These are phyloP conservation scores for Aureobasidium namibiae DNA, from an alignment of 2,329 filamentous ascomycete genomes.

Conservation along the genomic window DNA sequence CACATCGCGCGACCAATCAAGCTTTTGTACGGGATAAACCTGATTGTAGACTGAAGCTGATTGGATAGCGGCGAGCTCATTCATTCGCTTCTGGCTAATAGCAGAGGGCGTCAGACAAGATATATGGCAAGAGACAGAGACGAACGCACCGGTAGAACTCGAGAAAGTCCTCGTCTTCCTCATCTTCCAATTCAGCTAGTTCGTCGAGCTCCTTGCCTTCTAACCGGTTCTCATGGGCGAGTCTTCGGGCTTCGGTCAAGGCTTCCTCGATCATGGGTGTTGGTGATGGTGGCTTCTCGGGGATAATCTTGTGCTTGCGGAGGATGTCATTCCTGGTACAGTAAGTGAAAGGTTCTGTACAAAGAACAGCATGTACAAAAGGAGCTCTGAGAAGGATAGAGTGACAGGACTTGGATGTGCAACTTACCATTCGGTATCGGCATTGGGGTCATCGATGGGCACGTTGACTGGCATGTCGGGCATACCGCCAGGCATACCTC, in stretches of 20 bases:
- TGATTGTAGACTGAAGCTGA: conserved; percentile 75
- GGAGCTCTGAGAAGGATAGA: not conserved
- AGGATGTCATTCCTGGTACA: conserved; percentile 86
- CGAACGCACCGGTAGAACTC: conserved; percentile 61
- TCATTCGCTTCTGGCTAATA: conserved; percentile 62
- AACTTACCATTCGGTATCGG: conserved; percentile 87
- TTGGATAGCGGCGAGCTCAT: conserved; percentile 67
- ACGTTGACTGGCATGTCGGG: conserved; percentile 58
- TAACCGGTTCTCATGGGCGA: conserved; percentile 85
- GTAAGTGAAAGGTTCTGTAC: not conserved
- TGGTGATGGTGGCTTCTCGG: conserved; percentile 93
- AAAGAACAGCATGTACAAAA: not conserved
- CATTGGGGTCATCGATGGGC: conserved; percentile 88
- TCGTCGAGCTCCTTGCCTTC: conserved; percentile 94
- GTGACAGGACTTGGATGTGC: not conserved
- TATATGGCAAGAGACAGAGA: conserved; percentile 21
- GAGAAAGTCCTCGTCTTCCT: conserved; percentile 88
- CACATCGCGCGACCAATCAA: conserved; percentile 83
- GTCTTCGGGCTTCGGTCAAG: conserved; percentile 68
- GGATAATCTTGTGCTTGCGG: conserved; percentile 90
- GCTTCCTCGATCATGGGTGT: conserved; percentile 96
- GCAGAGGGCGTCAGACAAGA: not conserved
- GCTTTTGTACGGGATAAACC: conserved; percentile 90
- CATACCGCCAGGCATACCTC: conserved; percentile 13
- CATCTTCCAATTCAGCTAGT: conserved; percentile 85